Percentiles rank a stretch among this genome's conserved stretches.
These are phyloP conservation scores for Albifimbria verrucaria DNA, from an alignment of 2,329 filamentous ascomycete genomes.

Conservation along the genomic window DNA sequence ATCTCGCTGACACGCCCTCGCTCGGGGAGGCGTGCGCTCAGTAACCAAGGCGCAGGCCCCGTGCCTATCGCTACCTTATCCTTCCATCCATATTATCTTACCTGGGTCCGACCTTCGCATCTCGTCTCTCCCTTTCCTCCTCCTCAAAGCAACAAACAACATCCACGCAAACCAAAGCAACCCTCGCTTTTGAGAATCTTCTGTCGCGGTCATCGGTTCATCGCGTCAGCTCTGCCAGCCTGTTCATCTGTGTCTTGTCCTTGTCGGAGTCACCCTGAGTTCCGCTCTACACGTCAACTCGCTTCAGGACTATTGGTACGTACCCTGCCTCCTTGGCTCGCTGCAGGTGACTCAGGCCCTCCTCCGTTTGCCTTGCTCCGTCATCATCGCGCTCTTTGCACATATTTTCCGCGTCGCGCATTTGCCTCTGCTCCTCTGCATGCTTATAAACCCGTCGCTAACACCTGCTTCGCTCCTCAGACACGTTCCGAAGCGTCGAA, in stretches of 20 bases:
- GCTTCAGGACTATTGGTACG: constrained; percentile 30
- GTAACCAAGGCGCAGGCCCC: constrained; percentile 7
- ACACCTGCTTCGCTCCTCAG: constrained; percentile 21
- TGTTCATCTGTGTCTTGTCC: constrained; percentile 22
- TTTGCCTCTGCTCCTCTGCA: constrained; percentile 6
- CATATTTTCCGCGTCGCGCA: constrained; percentile 1
- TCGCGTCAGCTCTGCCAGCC: constrained; percentile 48
- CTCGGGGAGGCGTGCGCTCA: constrained; percentile 7
- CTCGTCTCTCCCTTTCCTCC: constrained; percentile 32
- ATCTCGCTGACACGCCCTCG: not conserved
- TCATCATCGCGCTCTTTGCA: not conserved
- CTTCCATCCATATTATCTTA: constrained; percentile 18
- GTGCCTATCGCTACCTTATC: constrained; percentile 15
- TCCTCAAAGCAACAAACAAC: constrained; percentile 49
- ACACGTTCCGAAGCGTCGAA: constrained; percentile 44
- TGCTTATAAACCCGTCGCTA: constrained; percentile 13
- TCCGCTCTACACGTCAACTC: constrained; percentile 17
- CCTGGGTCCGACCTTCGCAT: constrained; percentile 24
- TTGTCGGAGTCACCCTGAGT: constrained; percentile 20
- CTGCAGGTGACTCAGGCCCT: constrained; percentile 14
- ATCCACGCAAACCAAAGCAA: constrained; percentile 47
- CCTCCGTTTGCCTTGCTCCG: not conserved
- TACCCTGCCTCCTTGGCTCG: constrained; percentile 15
- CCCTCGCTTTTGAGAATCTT: constrained; percentile 51
- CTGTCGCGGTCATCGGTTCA: constrained; percentile 59